These are phyloP conservation scores for Amesomyces nigricolor DNA, from an alignment of 2,329 filamentous ascomycete genomes.

Conservation along the genomic window DNA sequence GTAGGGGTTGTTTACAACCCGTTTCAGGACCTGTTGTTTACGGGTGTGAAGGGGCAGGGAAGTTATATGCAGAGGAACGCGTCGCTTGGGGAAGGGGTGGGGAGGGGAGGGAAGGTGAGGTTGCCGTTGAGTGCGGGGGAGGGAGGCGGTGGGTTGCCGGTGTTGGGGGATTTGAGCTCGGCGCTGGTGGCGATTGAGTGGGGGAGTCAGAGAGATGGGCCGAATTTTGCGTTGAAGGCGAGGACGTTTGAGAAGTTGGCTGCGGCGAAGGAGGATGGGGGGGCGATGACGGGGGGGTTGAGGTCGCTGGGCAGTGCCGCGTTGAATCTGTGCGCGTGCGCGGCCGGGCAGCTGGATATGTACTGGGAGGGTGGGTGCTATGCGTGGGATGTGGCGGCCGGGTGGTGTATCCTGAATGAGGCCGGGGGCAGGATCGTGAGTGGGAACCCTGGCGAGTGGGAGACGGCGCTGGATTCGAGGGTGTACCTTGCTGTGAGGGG, in stretches of 20 bases:
- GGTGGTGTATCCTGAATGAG: constrained; percentile 70
- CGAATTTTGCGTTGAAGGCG: constrained; percentile 65
- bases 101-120: constrained; percentile 16
- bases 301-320: constrained; percentile 68
- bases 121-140: constrained; percentile 37
- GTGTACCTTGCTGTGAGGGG: constrained; percentile 59
- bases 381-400: constrained; percentile 81
- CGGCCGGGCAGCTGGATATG: constrained; percentile 63
- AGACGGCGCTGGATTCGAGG: constrained; percentile 52
- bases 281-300: constrained; percentile 70
- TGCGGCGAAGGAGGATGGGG: constrained; percentile 54
- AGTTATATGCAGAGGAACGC: constrained; percentile 50
- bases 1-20: constrained; percentile 79
- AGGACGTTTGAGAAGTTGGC: constrained; percentile 59
- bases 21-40: constrained; percentile 64
- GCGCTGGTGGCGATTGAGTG: constrained; percentile 68
- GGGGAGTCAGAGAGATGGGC: constrained; percentile 62
- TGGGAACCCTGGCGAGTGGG: constrained; percentile 69
- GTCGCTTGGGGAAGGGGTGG: constrained; percentile 30
- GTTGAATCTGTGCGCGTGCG: constrained; percentile 67
- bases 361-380: constrained; percentile 84
- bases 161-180: constrained; percentile 54
- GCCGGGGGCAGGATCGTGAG: constrained; percentile 68
- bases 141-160: constrained; percentile 35
- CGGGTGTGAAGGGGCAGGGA: constrained; percentile 62